Conservation (phyloP, 495 filamentous ascomycete genomes). For the Hamigera avellanea region DNA sequence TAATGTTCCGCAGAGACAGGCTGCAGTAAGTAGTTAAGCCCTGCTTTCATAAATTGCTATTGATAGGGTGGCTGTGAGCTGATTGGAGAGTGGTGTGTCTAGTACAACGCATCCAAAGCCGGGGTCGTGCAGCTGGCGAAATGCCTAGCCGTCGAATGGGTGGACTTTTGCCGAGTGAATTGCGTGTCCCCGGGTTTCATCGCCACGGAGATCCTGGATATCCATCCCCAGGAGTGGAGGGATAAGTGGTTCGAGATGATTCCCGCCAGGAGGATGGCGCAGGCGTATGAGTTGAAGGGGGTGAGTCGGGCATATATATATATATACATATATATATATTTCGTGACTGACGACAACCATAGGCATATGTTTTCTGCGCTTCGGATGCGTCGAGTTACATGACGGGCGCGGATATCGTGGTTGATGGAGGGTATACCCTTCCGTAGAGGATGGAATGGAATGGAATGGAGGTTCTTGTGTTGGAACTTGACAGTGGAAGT, state of each 20-base stretch:
- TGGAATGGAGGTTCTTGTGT: no score
- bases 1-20: slow-evolving; percentile 35
- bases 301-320: slow-evolving; percentile 4
- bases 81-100: neutral
- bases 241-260: slow-evolving; percentile 16
- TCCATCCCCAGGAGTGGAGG: slow-evolving; percentile 10
- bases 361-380: slow-evolving; percentile 19
- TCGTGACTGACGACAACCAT: no score
- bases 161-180: slow-evolving; percentile 27
- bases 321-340: no score
- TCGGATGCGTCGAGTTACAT: slow-evolving; percentile 22
- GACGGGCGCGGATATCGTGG: slow-evolving; percentile 19
- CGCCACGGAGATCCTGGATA: slow-evolving; percentile 21
- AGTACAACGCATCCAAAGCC: slow-evolving; percentile 28
- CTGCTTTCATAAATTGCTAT: neutral
- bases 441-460: no score
- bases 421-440: slow-evolving; percentile 20
- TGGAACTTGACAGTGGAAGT: no score
- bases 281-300: slow-evolving; percentile 18
- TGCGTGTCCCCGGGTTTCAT: slow-evolving; percentile 32
- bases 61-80: no score
- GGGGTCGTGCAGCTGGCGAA: slow-evolving; percentile 18
- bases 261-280: slow-evolving; percentile 16
- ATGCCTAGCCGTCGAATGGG: slow-evolving; percentile 23
- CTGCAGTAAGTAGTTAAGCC: slow-evolving; percentile 8